Base-by-base conservation (phyloP, 345 rosid species). In the Ceriops zippeliana region DNA sequence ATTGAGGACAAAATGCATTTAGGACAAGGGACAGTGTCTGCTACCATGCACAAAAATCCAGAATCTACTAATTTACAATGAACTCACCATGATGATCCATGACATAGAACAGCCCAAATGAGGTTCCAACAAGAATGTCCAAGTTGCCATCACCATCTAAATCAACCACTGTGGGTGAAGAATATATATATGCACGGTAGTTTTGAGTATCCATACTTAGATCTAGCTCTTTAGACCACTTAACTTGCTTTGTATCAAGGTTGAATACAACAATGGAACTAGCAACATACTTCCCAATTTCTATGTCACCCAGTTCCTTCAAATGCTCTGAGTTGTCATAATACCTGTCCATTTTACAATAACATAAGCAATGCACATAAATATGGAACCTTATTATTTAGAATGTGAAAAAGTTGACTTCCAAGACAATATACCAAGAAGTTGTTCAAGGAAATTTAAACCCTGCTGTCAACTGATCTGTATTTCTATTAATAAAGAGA, bases 61-160 rank as follows among this genome's bases (percentile, higher is more conserved):
- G 46, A 42, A 26, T 28, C 56, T 20, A 52, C 19, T 4, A 53
- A 53, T 35, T 56, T 35, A n/a, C 26, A 24, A 21, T 42, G 72
- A 72, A 24, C 73, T 81, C 86, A 96, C 99, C 99, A 71, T 75
- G 92, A 76, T 96, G 99, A 86, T 96, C 99, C 79, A 96, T 70
- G 73, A 89, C 95, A 80, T 96, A 96, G 77, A 96, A 92, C 79
- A 92, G 79, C 74, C 99, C 99, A 82, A 80, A 92, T 34, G 98
- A 96, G 70, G 97, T 96, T 72, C 99, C 99, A 27, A 92, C 92
- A 75, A 92, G 95, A 70, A 96, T 90, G 80, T 96, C 99, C 89
- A 96, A 77, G 74, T 92, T 83, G 56, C 99, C 99, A 86, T 96
- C 98, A 30, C 98, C 98, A 82, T 96, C 97, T 91, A 96, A 89